phyloP scores from a whole-genome alignment of 2,329 filamentous ascomycete genomes.

The Fusarium ramigenum region DNA sequence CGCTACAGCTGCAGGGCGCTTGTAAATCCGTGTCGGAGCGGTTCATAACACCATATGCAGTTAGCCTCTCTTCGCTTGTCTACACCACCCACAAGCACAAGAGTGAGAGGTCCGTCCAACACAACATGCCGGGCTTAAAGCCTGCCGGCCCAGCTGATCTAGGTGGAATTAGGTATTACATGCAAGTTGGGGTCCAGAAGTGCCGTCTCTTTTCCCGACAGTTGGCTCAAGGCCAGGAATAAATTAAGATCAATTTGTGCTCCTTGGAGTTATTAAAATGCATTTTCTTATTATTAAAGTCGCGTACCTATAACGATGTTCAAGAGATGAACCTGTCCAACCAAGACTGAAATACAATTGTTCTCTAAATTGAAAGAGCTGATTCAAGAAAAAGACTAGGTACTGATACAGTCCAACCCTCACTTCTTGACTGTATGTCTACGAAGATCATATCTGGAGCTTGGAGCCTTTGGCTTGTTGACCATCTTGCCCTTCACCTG shows the following conservation, averaged over 20 bases:
- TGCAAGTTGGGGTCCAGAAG: neutral
- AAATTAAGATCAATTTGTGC: neutral
- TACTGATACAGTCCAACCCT: neutral
- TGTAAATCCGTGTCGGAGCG: conserved; percentile 6
- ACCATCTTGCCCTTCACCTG: neutral
- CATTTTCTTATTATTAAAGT: neutral
- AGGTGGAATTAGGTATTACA: neutral
- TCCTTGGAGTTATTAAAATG: neutral
- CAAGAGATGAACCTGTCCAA: neutral
- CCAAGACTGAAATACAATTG: neutral
- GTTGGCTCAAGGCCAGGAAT: neutral
- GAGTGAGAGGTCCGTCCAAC: neutral
- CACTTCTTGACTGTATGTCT: neutral
- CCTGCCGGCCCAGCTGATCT: neutral
- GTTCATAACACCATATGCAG: conserved; percentile 5
- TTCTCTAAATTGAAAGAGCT: neutral
- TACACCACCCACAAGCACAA: neutral
- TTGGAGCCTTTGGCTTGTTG: neutral
- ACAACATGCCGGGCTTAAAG: neutral
- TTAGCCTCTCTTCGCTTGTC: conserved; percentile 18
- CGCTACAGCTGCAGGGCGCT: neutral
- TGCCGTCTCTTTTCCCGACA: neutral
- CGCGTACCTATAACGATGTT: neutral
- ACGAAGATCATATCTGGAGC: neutral
- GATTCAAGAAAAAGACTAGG: neutral